phyloP scores from a whole-genome alignment of 371 early-diverging fungal species.

The Apophysomyces trapeziformis region DNA sequence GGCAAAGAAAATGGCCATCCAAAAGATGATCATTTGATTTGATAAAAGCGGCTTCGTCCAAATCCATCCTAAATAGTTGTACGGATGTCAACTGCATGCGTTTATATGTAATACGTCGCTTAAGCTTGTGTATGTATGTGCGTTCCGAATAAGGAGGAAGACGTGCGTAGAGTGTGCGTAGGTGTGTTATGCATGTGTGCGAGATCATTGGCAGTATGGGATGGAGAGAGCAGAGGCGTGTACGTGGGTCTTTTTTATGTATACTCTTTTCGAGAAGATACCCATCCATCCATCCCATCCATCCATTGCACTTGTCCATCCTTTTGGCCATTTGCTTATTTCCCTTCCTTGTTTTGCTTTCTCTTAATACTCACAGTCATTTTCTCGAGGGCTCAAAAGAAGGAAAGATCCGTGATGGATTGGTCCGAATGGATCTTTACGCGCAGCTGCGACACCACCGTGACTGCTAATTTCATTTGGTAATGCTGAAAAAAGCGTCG shows the following conservation, averaged over 20 bases:
- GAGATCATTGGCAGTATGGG: too few relatives aligned
- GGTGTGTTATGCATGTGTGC: too few relatives aligned
- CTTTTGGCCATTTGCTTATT: neutral
- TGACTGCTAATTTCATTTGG: neutral
- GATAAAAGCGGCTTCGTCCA: neutral
- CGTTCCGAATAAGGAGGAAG: neutral
- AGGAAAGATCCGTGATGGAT: neutral
- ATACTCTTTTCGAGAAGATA: neutral
- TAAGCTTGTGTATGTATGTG: neutral
- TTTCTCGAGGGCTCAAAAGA: slow-evolving; percentile 11
- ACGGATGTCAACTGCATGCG: neutral
- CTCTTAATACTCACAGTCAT: slow-evolving; percentile 9
- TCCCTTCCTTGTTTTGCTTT: neutral
- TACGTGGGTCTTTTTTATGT: neutral
- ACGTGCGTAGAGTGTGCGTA: neutral
- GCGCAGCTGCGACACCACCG: neutral
- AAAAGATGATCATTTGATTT: too few relatives aligned
- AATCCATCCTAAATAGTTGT: neutral
- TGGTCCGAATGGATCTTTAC: neutral
- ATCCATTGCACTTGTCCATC: slow-evolving; percentile 3
- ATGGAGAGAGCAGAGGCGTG: too few relatives aligned
- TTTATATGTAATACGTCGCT: neutral
- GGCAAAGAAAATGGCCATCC: too few relatives aligned
- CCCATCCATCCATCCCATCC: slow-evolving; percentile 10
- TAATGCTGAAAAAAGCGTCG: too few relatives aligned